Conservation (phyloP, 768 basidiomycete species). For the Hemileccinum rubropunctum region DNA sequence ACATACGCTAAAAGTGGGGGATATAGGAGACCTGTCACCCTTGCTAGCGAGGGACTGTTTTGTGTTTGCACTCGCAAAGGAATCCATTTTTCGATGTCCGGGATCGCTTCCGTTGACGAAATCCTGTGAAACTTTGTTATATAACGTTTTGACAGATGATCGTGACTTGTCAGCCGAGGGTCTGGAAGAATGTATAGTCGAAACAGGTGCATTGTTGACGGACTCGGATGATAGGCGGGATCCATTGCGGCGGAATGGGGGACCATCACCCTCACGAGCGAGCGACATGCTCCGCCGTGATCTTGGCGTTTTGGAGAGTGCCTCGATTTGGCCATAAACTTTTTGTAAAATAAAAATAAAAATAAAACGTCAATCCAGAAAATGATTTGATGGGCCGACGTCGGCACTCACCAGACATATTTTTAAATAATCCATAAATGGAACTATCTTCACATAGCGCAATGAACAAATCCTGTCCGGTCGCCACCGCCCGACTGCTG, state of each 20-base stretch:
- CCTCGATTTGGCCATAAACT: conserved; percentile 82
- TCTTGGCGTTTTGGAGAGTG: conserved; percentile 54
- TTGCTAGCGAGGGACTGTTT: conserved; percentile 35
- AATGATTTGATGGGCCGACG: conserved; percentile 8
- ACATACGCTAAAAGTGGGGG: conserved; percentile 34
- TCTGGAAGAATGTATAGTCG: conserved; percentile 35
- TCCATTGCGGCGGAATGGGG: conserved; percentile 35
- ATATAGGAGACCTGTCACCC: conserved; percentile 34
- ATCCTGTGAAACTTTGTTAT: conserved; percentile 41
- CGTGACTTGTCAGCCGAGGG: conserved; percentile 65
- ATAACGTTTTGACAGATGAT: conserved; percentile 57
- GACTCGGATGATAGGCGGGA: conserved; percentile 42
- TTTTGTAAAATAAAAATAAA: conserved; percentile 9
- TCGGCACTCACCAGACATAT: conserved; percentile 68
- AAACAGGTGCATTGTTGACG: conserved; percentile 19
- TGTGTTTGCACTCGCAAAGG: conserved; percentile 49
- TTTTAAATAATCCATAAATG: conserved; percentile 80
- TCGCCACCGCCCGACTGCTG: conserved; percentile 74
- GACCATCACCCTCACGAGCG: conserved; percentile 50
- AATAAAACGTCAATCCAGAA: conserved; percentile 14
- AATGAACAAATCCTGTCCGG: conserved; percentile 77
- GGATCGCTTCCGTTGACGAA: conserved; percentile 40
- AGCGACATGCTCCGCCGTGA: conserved; percentile 69
- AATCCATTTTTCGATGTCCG: conserved; percentile 55
- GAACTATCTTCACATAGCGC: conserved; percentile 89